phyloP scores from a whole-genome alignment of 148 eudicot genomes.

The Nyssa sinensis region DNA sequence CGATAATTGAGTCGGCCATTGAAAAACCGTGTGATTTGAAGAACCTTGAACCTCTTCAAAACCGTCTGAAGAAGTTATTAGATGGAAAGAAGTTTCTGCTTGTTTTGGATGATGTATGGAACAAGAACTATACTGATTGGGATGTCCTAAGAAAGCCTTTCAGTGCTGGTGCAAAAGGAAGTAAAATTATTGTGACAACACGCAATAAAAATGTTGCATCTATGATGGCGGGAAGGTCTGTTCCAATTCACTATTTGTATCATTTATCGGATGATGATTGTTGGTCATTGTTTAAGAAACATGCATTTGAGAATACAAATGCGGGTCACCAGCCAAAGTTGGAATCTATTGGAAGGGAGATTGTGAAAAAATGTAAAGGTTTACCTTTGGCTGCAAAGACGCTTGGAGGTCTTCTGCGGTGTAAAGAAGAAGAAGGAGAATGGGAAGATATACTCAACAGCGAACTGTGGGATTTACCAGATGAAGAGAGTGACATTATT shows the following conservation, averaged over 20 bases:
- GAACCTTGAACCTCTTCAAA: too few relatives aligned
- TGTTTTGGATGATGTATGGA: neutral
- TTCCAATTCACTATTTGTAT: neutral
- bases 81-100: neutral
- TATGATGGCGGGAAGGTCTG: neutral
- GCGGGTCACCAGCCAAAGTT: too few relatives aligned
- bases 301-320: too few relatives aligned
- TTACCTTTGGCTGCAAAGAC: neutral
- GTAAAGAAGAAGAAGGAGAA: neutral
- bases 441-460: neutral
- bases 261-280: neutral
- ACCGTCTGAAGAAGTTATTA: too few relatives aligned
- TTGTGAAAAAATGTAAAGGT: neutral
- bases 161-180: neutral
- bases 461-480: neutral
- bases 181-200: too few relatives aligned
- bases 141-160: neutral
- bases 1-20: too few relatives aligned
- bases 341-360: too few relatives aligned
- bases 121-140: neutral
- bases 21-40: too few relatives aligned
- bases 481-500: too few relatives aligned
- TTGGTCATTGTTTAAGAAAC: too few relatives aligned
- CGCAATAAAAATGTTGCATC: too few relatives aligned
- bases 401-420: neutral